Percentiles rank a stretch among this genome's conserved stretches.
Evolutionary conservation across 306 rosid genomes (phyloP).

Genomic region (Cucumis melo): DNA sequence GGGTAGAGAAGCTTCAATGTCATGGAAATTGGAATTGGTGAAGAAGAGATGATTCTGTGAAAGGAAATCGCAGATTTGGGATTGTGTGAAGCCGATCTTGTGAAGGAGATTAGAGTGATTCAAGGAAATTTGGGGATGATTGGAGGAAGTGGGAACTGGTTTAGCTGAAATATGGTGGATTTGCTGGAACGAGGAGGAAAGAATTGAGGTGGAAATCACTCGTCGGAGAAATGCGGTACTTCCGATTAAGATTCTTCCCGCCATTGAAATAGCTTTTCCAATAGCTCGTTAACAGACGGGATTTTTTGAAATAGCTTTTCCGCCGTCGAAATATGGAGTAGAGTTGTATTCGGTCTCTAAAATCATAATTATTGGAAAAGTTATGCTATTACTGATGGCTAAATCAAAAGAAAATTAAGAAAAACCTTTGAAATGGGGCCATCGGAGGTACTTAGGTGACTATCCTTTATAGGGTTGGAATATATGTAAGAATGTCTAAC

Average conservation of each 20-base stretch:
- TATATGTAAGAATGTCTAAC: no score
- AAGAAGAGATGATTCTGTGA: conserved; percentile 29
- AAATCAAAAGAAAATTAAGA: no score
- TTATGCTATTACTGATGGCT: no score
- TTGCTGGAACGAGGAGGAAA: not conserved
- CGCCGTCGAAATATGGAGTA: no score
- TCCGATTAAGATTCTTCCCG: not conserved
- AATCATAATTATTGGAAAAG: no score
- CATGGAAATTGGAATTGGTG: conserved; percentile 14
- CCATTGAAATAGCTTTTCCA: conserved; percentile 2
- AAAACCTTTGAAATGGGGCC: no score
- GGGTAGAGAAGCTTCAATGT: conserved; percentile 30
- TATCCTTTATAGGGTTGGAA: no score
- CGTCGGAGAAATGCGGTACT: not conserved
- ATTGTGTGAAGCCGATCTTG: conserved; percentile 53
- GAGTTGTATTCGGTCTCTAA: no score
- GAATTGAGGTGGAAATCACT: not conserved
- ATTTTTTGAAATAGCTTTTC: no score
- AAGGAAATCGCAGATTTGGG: conserved; percentile 28
- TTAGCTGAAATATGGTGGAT: conserved; percentile 8
- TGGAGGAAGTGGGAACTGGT: conserved; percentile 7
- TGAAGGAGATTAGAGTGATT: conserved; percentile 30
- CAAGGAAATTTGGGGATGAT: conserved; percentile 4
- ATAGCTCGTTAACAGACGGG: not conserved
- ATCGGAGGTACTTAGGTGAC: no score